Conservation (phyloP, 2,329 filamentous ascomycete species). For the Talaromyces islandicus region DNA sequence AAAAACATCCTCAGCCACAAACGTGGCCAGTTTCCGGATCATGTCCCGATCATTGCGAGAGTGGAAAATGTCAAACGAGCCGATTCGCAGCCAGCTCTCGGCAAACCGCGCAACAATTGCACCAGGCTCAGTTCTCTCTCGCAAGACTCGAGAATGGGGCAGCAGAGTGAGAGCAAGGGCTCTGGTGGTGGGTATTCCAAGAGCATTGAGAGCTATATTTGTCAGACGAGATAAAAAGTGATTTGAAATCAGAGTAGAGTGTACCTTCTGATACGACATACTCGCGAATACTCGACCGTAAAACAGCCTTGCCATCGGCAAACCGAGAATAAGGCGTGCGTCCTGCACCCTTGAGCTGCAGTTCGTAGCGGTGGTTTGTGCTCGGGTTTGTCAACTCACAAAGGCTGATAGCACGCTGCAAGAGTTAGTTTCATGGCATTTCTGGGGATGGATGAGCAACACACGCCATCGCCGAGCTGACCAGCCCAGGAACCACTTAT, state of each 20-base stretch:
- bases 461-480: conserved; percentile 79
- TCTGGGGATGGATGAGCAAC: conserved; percentile 10
- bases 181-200: conserved; percentile 79
- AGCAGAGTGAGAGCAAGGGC: conserved; percentile 76
- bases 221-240: background rate
- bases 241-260: conserved; percentile 1
- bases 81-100: conserved; percentile 83
- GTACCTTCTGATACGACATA: conserved; percentile 81
- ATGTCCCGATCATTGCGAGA: conserved; percentile 71
- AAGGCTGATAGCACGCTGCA: conserved; percentile 73
- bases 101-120: conserved; percentile 92
- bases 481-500: conserved; percentile 78
- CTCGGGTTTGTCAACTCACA: conserved; percentile 78
- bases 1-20: conserved; percentile 81
- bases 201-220: conserved; percentile 60
- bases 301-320: conserved; percentile 88
- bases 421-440: background rate
- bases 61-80: conserved; percentile 91
- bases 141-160: conserved; percentile 64
- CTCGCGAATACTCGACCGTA: conserved; percentile 88
- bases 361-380: conserved; percentile 71
- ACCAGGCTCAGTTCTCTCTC: conserved; percentile 80
- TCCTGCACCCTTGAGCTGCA: conserved; percentile 92
- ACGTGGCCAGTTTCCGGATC: conserved; percentile 69
- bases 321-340: conserved; percentile 93